phyloP scores from a whole-genome alignment of 805 yeast species.

The Cyberlindnera bimundalis region DNA sequence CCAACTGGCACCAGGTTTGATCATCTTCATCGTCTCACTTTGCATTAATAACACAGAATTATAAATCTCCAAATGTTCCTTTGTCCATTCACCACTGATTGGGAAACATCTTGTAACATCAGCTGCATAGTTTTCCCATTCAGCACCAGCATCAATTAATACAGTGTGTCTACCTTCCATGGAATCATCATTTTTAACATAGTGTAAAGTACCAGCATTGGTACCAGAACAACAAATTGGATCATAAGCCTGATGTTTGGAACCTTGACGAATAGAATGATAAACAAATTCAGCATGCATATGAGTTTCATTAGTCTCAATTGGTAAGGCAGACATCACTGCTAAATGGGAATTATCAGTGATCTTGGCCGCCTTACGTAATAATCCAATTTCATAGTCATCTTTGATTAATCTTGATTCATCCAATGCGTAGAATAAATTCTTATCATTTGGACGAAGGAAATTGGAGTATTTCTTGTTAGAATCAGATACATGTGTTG shows the following conservation, averaged over 20 bases:
- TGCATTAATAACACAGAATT: slow-evolving; percentile 84
- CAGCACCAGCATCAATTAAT: slow-evolving; percentile 95
- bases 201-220: slow-evolving; percentile 86
- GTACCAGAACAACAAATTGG: slow-evolving; percentile 96
- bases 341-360: slow-evolving; percentile 88
- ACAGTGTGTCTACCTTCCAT: slow-evolving; percentile 59
- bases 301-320: slow-evolving; percentile 84
- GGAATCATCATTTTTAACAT: slow-evolving; percentile 73
- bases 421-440: slow-evolving; percentile 71
- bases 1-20: slow-evolving; percentile 84
- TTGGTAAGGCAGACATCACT: slow-evolving; percentile 89
- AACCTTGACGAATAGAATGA: slow-evolving; percentile 91
- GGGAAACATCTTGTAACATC: slow-evolving; percentile 98
- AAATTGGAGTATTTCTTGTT: slow-evolving; percentile 31
- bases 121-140: slow-evolving; percentile 88
- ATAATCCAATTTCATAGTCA: slow-evolving; percentile 67
- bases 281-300: slow-evolving; percentile 94
- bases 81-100: slow-evolving; percentile 81
- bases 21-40: slow-evolving; percentile 57
- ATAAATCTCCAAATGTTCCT: slow-evolving; percentile 82
- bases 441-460: slow-evolving; percentile 43
- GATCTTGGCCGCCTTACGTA: slow-evolving; percentile 78
- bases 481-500: slow-evolving; percentile 54
- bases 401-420: slow-evolving; percentile 87
- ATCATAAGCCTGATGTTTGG: slow-evolving; percentile 84